Percentiles rank a stretch among this genome's conserved stretches.
Evolutionary conservation across 2,329 filamentous ascomycete species (phyloP).

Genomic region (Catunica adiposa): DNA sequence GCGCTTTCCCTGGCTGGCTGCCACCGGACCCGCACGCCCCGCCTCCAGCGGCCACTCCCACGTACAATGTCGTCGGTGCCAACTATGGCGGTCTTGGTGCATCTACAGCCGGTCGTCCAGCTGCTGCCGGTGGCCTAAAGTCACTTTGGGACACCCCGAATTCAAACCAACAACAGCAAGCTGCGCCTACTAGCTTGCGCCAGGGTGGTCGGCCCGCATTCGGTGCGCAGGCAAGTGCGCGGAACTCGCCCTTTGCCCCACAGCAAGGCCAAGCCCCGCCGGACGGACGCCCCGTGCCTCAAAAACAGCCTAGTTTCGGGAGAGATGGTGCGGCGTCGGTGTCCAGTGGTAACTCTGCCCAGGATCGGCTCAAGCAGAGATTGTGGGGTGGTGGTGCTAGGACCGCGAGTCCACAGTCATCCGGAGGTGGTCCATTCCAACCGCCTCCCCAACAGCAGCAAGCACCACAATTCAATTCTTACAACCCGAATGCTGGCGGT

Average conservation of each 20-base stretch:
- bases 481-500: conserved; percentile 21
- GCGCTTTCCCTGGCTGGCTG: conserved; percentile 69
- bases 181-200: conserved; percentile 26
- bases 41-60: conserved; percentile 31
- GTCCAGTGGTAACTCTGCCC: conserved; percentile 44
- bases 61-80: conserved; percentile 37
- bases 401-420: conserved; percentile 36
- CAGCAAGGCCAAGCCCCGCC: conserved; percentile 7
- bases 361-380: conserved; percentile 67
- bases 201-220: conserved; percentile 17
- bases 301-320: conserved; percentile 8
- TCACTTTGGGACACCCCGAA: conserved; percentile 41
- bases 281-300: conserved; percentile 12
- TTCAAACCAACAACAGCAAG: conserved; percentile 14
- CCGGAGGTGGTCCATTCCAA: conserved; percentile 27
- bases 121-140: conserved; percentile 26
- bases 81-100: conserved; percentile 34
- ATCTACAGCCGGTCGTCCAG: conserved; percentile 18
- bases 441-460: conserved; percentile 23
- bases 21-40: conserved; percentile 69
- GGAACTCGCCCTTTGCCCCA: conserved; percentile 18
- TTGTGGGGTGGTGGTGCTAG: conserved; percentile 51
- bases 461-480: conserved; percentile 6
- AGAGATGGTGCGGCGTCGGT: conserved; percentile 26
- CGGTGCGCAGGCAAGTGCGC: conserved; percentile 18